Base-by-base conservation (phyloP, 2,329 filamentous ascomycete species). In the Penicillium sp. region DNA sequence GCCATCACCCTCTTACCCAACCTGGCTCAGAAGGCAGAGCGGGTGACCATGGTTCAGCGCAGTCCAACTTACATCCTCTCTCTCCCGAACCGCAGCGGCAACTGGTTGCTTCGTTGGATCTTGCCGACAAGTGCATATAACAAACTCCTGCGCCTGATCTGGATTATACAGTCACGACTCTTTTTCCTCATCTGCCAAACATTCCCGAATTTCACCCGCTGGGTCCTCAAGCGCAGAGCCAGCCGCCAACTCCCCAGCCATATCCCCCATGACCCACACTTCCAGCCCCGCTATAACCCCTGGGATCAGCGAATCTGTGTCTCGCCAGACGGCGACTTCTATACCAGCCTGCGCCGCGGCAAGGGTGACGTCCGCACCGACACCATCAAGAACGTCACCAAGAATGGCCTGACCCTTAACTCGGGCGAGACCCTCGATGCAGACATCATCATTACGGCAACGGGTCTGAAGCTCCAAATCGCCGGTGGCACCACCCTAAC, bases 21-120 rank as follows among this genome's bases (percentile, higher is more conserved):
- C 45, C 74, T 95, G 44, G 84, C 85, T 1, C 75, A 88, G 42
- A 83, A 81, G 37, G 89, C 88, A 5, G 75, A 74, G 5, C 81
- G 83, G 14, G 85, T 92, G 26, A 93, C 89, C 1, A 90, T 93
- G 84, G 80, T 95, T 2, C 90, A 95, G 74, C 85, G 91, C 54
- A 90, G 86, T 44, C 91, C 91, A 0, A 82, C 81, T 0, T 92
- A 90, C 65, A 80, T 92, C 53, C 62, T 88, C 43, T 76, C 82
- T n/a, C 63, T 85, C 1, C 74, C 81, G 0, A 77, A 79, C 43
- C 49, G 54, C n/a, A 54, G 47, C 47, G 45, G 9, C 37, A 59
- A 27, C 42, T 63, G 44, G 50, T 64, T 53, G 52, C 53, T 67
- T 25, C 54, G 58, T 7, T 69, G 63, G n/a, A 29, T 75, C 1